Base-by-base conservation (phyloP, 805 yeast genomes). In the Suhomyces emberorum region DNA sequence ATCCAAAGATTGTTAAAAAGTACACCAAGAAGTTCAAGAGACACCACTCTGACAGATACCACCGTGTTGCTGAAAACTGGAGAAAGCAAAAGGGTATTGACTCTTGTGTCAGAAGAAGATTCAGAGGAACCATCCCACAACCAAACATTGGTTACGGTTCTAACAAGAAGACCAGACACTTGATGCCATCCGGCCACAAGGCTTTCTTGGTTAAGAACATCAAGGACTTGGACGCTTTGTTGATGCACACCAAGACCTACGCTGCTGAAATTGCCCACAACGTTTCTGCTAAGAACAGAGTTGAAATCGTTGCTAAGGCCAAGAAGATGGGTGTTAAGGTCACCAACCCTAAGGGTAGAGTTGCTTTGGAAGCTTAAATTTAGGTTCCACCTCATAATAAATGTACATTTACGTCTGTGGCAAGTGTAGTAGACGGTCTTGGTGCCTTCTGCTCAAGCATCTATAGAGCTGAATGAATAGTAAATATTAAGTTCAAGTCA, bases 11-110 rank as follows among this genome's bases (percentile, higher is more conserved):
- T 77, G 97, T 91, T 74, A 95, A 93, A 91, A 93, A 93, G 88
- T 93, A 89, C 88, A 70, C 88, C 68, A 88, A 88, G 82, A 85
- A 84, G 83, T 93, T 93, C 86, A 95, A 89, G 91, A 88, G 99
- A 81, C 98, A 91, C 75, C 98, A 93, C 82, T 88, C 96, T 74
- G 99, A 93, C 84, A 88, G 96, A 78, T 91, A 88, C 78, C 83
- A 81, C 82, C 89, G 99, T 78, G 96, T 93, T 60, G 77, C 87
- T 65, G 97, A 88, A 77, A 83, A 82, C 83, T 95, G 98, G 98
- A 93, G 99, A 88, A 91, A 93, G 80, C 99, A 95, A 79, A 93
- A 93, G 87, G 99, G 99, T 93, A 93, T 93, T 71, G 99, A 93
- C 81, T 89, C 98, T 59, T 81, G 88, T 78, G 97, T 95, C 72